Conservation (phyloP, 2,329 filamentous ascomycete genomes). For the Epichloe brachyelytri region DNA sequence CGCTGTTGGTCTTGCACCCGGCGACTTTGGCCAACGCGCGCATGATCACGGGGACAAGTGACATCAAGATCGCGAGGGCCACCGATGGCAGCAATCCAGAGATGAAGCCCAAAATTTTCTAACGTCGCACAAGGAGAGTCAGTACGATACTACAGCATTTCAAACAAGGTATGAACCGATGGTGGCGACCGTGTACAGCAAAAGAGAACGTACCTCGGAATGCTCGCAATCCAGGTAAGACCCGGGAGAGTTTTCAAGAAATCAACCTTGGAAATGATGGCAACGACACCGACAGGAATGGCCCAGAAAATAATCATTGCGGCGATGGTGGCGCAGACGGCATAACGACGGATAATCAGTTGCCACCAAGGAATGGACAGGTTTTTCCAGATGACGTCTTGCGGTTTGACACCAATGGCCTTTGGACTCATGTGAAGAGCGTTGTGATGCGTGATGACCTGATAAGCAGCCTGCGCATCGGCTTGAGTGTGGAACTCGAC, state of each 20-base stretch:
- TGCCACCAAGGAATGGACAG: conserved; percentile 60
- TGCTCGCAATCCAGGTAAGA: conserved; percentile 57
- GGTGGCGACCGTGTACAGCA: not conserved
- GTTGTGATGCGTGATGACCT: conserved; percentile 69
- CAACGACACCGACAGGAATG: conserved; percentile 63
- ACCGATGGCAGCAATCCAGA: conserved; percentile 74
- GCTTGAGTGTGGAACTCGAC: conserved; percentile 78
- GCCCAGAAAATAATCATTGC: conserved; percentile 78
- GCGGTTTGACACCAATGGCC: conserved; percentile 67
- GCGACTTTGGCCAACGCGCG: conserved; percentile 59
- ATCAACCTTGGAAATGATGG: conserved; percentile 71
- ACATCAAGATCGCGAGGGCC: conserved; percentile 69
- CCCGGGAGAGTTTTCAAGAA: conserved; percentile 55
- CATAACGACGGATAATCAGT: conserved; percentile 53
- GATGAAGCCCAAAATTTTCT: conserved; percentile 59
- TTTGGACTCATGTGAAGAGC: conserved; percentile 75
- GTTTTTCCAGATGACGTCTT: conserved; percentile 79
- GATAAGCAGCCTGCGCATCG: conserved; percentile 75
- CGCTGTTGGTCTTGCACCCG: conserved; percentile 66
- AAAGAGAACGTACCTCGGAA: conserved; percentile 31
- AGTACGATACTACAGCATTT: not conserved
- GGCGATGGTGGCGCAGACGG: conserved; percentile 52
- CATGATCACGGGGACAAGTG: conserved; percentile 58
- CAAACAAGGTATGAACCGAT: not conserved
- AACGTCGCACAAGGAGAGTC: conserved; percentile 1